Percentiles rank a stretch among this genome's conserved stretches.
phyloP scores from a whole-genome alignment of 345 rosid genomes.

The Durio zibethinus region DNA sequence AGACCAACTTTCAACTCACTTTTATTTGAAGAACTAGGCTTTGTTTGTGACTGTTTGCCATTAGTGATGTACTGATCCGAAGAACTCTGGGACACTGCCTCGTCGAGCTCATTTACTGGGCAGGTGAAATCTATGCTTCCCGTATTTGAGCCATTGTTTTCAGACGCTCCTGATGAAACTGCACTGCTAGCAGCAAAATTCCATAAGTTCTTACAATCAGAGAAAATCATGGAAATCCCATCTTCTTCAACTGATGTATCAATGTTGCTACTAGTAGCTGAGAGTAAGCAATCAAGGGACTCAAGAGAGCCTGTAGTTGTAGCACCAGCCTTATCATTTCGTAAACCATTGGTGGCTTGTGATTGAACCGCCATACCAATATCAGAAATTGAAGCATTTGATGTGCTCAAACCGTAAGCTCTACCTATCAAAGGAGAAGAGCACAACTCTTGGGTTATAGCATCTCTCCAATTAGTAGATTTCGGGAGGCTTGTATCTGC shows the following conservation, averaged over 20 bases:
- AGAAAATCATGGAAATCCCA: slow-evolving; percentile 62
- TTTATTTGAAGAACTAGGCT: slow-evolving; percentile 30
- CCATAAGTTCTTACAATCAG: slow-evolving; percentile 59
- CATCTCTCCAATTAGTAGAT: slow-evolving; percentile 42
- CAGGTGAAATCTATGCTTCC: slow-evolving; percentile 24
- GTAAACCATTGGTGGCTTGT: slow-evolving; percentile 24
- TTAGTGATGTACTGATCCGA: slow-evolving; percentile 26
- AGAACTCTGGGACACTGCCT: slow-evolving; percentile 35
- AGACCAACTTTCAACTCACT: slow-evolving; percentile 14
- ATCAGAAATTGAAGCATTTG: slow-evolving; percentile 28
- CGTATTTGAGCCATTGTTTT: slow-evolving; percentile 32
- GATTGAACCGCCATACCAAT: slow-evolving; percentile 28
- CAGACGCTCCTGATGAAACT: slow-evolving; percentile 74
- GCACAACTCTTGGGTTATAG: slow-evolving; percentile 28
- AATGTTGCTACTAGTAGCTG: slow-evolving; percentile 61
- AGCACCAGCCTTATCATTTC: slow-evolving; percentile 24
- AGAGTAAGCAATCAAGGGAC: slow-evolving; percentile 66
- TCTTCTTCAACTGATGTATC: slow-evolving; percentile 59
- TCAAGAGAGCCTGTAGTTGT: slow-evolving; percentile 36
- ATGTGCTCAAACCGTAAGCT: slow-evolving; percentile 23
- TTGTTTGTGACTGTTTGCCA: slow-evolving; percentile 11
- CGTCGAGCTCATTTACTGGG: slow-evolving; percentile 33
- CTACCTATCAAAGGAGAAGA: slow-evolving; percentile 29
- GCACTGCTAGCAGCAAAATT: slow-evolving; percentile 41
- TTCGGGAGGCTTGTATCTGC: slow-evolving; percentile 1